Evolutionary conservation across 305 asterid species (phyloP).

Genomic region (Fraxinus dipetala): DNA sequence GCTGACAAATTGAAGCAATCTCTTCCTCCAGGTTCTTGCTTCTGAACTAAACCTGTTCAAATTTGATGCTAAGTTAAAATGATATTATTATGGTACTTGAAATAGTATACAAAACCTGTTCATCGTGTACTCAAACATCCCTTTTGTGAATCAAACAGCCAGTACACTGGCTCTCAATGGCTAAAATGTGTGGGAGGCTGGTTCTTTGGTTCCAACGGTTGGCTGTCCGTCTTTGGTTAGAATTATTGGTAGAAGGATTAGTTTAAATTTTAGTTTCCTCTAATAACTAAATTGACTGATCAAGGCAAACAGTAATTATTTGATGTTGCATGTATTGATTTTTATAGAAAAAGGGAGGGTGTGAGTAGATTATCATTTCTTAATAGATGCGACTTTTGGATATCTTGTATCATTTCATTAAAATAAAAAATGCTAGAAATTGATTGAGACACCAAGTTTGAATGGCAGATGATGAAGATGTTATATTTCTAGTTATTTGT

Average conservation of each 20-base stretch:
- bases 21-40: conserved; percentile 40
- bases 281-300: background rate
- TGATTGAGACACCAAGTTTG: background rate
- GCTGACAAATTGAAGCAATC: conserved; percentile 53
- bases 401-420: background rate
- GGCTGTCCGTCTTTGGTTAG: background rate
- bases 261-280: background rate
- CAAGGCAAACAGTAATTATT: background rate
- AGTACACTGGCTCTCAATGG: background rate
- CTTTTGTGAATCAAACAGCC: background rate
- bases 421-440: background rate
- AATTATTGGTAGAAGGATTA: background rate
- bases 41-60: background rate
- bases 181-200: background rate
- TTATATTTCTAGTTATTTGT: background rate
- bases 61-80: background rate
- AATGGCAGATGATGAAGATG: background rate
- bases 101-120: background rate
- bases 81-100: background rate
- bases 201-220: background rate
- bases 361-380: background rate
- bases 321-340: background rate
- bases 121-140: background rate
- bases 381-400: background rate
- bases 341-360: background rate